A percentile compares a stretch with the other conserved stretches of the same genome.
These are phyloP conservation scores for Scedosporium dehoogii DNA, from an alignment of 2,329 filamentous ascomycete genomes.

Conservation along the genomic window DNA sequence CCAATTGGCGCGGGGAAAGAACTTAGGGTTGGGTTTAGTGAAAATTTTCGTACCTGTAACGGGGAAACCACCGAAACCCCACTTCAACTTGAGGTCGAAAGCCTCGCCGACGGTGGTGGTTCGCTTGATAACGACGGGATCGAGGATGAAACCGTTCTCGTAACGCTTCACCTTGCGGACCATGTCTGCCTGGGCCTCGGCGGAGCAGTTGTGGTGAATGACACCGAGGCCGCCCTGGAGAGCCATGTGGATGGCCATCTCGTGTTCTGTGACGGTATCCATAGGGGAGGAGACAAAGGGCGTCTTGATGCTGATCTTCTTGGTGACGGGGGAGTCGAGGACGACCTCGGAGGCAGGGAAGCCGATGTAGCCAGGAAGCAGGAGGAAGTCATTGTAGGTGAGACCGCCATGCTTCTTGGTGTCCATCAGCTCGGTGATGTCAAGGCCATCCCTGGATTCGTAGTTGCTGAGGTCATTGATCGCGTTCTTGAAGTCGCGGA, in stretches of 20 bases:
- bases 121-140: slow-evolving; percentile 84
- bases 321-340: slow-evolving; percentile 87
- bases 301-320: slow-evolving; percentile 91
- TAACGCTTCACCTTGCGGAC: slow-evolving; percentile 98
- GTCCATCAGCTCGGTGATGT: slow-evolving; percentile 79
- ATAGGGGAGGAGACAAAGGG: slow-evolving; percentile 97
- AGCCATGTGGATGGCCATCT: slow-evolving; percentile 98
- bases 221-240: slow-evolving; percentile 83
- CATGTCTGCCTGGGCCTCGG: slow-evolving; percentile 96
- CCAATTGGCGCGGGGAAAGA: slow-evolving; percentile 8
- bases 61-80: slow-evolving; percentile 97
- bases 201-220: slow-evolving; percentile 99
- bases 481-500: slow-evolving; percentile 66
- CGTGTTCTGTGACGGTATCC: slow-evolving; percentile 98
- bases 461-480: slow-evolving; percentile 77
- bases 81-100: slow-evolving; percentile 88
- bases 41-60: slow-evolving; percentile 73
- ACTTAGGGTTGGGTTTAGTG: slow-evolving; percentile 8
- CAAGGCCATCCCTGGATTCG: slow-evolving; percentile 71
- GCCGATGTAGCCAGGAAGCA: slow-evolving; percentile 95
- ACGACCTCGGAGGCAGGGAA: slow-evolving; percentile 84
- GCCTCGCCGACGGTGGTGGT: slow-evolving; percentile 85
- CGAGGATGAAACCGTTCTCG: slow-evolving; percentile 97
- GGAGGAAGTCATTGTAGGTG: slow-evolving; percentile 97
- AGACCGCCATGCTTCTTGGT: slow-evolving; percentile 85